A percentile compares a stretch with the other conserved stretches of the same genome.
phyloP scores from a whole-genome alignment of 75 land plant genomes.

The Gnetum montanum region DNA sequence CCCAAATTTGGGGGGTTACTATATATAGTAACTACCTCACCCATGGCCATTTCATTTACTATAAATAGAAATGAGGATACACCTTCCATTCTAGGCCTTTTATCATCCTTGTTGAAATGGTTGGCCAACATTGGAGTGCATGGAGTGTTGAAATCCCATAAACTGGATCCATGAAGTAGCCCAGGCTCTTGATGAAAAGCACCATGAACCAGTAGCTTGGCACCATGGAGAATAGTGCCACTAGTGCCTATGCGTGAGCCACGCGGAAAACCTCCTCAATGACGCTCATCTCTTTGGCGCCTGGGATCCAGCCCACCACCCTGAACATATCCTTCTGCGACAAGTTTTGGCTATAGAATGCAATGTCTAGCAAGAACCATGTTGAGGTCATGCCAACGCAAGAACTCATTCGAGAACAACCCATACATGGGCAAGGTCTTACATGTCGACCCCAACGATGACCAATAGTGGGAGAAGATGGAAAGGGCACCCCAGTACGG shows the following conservation, averaged over 20 bases:
- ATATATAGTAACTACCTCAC: too few relatives aligned
- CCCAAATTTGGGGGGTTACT: too few relatives aligned
- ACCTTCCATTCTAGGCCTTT: too few relatives aligned
- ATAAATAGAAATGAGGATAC: too few relatives aligned
- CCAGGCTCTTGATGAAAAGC: conserved; percentile 25
- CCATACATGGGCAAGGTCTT: conserved; percentile 10
- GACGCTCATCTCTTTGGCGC: conserved; percentile 26
- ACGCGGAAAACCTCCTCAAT: conserved; percentile 37
- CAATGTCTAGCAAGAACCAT: conserved; percentile 44
- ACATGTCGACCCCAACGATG: too few relatives aligned
- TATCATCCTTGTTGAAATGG: too few relatives aligned
- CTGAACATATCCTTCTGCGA: conserved; percentile 52
- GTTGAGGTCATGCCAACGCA: conserved; percentile 29
- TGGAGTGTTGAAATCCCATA: too few relatives aligned
- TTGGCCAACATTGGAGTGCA: too few relatives aligned
- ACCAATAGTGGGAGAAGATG: too few relatives aligned
- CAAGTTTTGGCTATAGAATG: conserved; percentile 38
- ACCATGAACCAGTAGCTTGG: conserved; percentile 71
- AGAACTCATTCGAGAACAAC: conserved; percentile 27
- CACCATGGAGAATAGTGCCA: conserved; percentile 49
- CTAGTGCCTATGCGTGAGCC: conserved; percentile 39
- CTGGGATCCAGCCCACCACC: conserved; percentile 23
- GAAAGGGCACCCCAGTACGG: conserved; percentile 6
- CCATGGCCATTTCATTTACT: too few relatives aligned
- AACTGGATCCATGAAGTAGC: conserved; percentile 35